phyloP scores from a whole-genome alignment of 306 rosid genomes.

The Delonix regia region DNA sequence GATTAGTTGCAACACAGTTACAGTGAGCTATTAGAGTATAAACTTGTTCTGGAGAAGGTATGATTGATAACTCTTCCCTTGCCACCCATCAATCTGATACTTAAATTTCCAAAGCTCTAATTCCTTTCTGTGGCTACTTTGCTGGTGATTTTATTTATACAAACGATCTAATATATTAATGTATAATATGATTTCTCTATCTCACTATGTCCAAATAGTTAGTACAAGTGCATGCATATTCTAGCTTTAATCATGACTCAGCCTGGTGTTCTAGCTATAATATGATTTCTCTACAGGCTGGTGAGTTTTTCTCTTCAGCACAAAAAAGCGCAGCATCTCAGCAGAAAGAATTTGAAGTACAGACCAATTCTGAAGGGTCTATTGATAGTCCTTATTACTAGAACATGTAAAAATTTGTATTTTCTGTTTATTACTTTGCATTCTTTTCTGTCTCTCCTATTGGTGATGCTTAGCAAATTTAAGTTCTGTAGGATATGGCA shows the following conservation, averaged over 20 bases:
- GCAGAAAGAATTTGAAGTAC: slow-evolving; percentile 58
- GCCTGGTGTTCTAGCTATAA: not conserved
- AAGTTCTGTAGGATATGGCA: slow-evolving; percentile 60
- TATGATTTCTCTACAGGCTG: slow-evolving; percentile 61
- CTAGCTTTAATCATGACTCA: not conserved
- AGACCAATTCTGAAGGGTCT: slow-evolving; percentile 54
- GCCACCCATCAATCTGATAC: slow-evolving; percentile 14
- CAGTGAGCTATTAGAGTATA: slow-evolving; percentile 75
- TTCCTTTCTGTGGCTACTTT: not conserved
- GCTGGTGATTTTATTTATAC: slow-evolving; percentile 21
- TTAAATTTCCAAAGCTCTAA: not conserved
- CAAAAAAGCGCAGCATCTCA: slow-evolving; percentile 61
- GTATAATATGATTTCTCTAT: slow-evolving; percentile 6
- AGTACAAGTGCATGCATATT: slow-evolving; percentile 5
- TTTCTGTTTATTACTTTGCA: slow-evolving; percentile 8
- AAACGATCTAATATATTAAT: not conserved
- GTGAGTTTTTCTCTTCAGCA: slow-evolving; percentile 70
- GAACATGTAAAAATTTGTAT: slow-evolving; percentile 57
- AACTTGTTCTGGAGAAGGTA: slow-evolving; percentile 82
- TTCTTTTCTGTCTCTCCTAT: slow-evolving; percentile 21
- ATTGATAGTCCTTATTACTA: slow-evolving; percentile 81
- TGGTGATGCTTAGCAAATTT: slow-evolving; percentile 31
- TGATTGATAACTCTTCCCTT: slow-evolving; percentile 26
- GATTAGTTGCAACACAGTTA: slow-evolving; percentile 69
- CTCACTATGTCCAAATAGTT: slow-evolving; percentile 5